These are phyloP conservation scores for Furcasterigmium furcatum DNA, from an alignment of 2,329 filamentous ascomycete genomes.

Conservation along the genomic window DNA sequence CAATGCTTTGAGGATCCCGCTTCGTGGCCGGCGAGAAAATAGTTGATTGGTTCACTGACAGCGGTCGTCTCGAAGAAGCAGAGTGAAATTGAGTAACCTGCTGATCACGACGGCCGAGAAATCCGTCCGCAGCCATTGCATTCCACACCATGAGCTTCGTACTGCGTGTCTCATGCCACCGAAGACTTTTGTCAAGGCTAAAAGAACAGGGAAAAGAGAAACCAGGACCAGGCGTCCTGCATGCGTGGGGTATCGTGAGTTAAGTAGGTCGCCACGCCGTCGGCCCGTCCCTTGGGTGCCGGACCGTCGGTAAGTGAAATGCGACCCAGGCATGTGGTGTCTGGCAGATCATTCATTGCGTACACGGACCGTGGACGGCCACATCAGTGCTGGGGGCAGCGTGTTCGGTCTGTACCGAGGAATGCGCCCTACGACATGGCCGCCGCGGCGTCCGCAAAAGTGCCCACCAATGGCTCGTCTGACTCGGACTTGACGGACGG, in stretches of 20 bases:
- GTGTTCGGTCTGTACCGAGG: neutral
- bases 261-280: neutral
- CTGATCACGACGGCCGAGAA: too few species aligned
- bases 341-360: neutral
- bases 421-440: slow-evolving; percentile 36
- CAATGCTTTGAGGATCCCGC: too few species aligned
- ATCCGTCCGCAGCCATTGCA: neutral
- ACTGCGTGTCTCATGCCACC: neutral
- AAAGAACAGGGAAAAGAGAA: neutral
- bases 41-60: neutral
- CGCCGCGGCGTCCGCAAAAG: slow-evolving; percentile 57
- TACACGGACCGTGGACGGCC: too few species aligned
- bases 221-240: slow-evolving; percentile 2
- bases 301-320: slow-evolving; percentile 2
- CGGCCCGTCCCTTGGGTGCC: slow-evolving; percentile 4
- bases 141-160: neutral
- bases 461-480: slow-evolving; percentile 50
- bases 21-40: neutral
- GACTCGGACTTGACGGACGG: slow-evolving; percentile 33
- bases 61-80: too few species aligned
- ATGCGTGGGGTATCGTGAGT: slow-evolving; percentile 4
- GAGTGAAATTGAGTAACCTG: too few species aligned
- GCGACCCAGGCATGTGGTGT: slow-evolving; percentile 6
- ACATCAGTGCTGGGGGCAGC: too few species aligned
- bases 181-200: neutral